Evolutionary conservation across 768 basidiomycete genomes (phyloP), one percentile per base, ranked within the genome.

Genomic region (Tulasnella sp.): DNA sequence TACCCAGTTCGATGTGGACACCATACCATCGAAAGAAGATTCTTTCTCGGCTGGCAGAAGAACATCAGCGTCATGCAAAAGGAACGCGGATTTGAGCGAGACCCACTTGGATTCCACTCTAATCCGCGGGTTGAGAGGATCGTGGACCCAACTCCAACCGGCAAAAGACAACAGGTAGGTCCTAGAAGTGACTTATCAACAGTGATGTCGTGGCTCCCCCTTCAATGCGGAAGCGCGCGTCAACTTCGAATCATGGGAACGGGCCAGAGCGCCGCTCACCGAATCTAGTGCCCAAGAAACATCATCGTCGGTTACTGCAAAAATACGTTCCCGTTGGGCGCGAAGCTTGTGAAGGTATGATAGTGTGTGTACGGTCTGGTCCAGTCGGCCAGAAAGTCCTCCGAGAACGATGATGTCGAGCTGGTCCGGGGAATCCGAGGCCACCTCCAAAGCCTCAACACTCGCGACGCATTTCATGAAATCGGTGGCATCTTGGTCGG

Each of bases 1-100:
- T 9, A 99, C 87, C 81, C 98, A 95, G 82, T 99, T 99, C 0
- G 96, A 98, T 0, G 96, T 98, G 0, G 97, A 99, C 0, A 99
- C 84, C 32, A 94, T 82, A 0, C 94, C 94, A 55, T 92, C 91
- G 79, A 99, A 94, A 0, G 91, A 93, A 0, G 96, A 98, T 80
- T 86, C 84, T 69, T 86, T 83, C 26, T 91, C 86, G 77, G 86
- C 91, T 92, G 83, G 39, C 39, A n/a, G 40, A 35, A 32, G 29
- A 55, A 55, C 69, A 13, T 71, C 29, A 57, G 18, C 48, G 71
- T 20, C 23, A 51, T 26, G 13, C 26, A 18, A 77, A 80, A 75
- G 44, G 26, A 40, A 48, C 48, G 39, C 55, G 10, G 40, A 35
- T 2, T 51, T 10, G 74, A 26, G 29, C 74, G 32, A 37, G 1